Evolutionary conservation across 805 yeast genomes (phyloP).

Genomic region (Nakazawaea sp.): DNA sequence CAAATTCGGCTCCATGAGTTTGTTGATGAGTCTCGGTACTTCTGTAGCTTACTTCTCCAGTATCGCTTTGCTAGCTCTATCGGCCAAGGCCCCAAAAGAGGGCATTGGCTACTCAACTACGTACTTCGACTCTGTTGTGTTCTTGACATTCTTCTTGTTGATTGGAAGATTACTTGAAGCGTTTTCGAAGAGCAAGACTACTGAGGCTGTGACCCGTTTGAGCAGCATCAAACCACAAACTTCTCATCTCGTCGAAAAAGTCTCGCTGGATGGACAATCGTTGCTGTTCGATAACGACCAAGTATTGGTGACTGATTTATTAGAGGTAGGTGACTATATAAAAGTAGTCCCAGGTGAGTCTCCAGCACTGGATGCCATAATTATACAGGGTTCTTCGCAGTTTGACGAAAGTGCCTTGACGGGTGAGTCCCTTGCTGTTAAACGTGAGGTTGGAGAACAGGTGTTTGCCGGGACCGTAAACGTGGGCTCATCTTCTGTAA

Average conservation of each 20-base stretch:
- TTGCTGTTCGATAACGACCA: conserved; percentile 20
- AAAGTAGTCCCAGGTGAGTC: conserved; percentile 48
- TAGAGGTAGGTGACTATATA: conserved; percentile 48
- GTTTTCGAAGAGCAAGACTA: conserved; percentile 59
- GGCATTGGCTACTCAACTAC: conserved; percentile 48
- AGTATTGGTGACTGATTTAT: conserved; percentile 31
- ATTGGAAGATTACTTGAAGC: conserved; percentile 67
- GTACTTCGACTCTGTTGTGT: conserved; percentile 75
- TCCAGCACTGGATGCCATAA: conserved; percentile 52
- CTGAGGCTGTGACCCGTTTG: conserved; percentile 53
- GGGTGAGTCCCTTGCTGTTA: conserved; percentile 57
- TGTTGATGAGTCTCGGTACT: conserved; percentile 69
- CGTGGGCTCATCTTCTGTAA: conserved; percentile 45
- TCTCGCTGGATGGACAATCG: conserved; percentile 9
- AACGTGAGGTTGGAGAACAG: conserved; percentile 53
- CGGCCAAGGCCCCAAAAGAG: conserved; percentile 24
- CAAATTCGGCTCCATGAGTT: conserved; percentile 72
- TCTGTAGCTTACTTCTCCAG: conserved; percentile 66
- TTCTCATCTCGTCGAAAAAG: conserved; percentile 36
- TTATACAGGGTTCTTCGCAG: conserved; percentile 37
- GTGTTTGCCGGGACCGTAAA: conserved; percentile 70
- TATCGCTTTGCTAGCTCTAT: conserved; percentile 44
- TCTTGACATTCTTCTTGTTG: conserved; percentile 62
- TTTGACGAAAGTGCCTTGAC: conserved; percentile 60
- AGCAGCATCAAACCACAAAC: conserved; percentile 41